Evolutionary conservation across 495 filamentous ascomycete genomes (phyloP).

Genomic region (Hypoxylon crocopeplum): DNA sequence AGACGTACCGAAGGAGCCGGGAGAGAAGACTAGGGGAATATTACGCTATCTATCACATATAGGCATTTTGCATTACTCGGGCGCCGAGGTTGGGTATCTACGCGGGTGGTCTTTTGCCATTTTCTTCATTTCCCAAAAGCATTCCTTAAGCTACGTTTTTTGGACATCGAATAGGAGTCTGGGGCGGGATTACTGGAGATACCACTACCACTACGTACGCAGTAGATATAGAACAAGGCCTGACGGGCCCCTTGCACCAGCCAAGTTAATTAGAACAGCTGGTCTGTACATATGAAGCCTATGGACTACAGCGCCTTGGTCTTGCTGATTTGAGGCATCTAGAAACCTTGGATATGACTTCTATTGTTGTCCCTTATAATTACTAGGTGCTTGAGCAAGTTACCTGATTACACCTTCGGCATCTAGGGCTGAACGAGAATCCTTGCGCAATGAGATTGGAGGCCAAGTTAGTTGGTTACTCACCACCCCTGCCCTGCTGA

Average conservation of each 20-base stretch:
- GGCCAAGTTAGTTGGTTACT: too few relatives aligned
- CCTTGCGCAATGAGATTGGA: too few relatives aligned
- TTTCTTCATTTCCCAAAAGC: not conserved
- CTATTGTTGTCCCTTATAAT: too few relatives aligned
- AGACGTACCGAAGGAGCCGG: not conserved
- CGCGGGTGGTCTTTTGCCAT: conserved; percentile 12
- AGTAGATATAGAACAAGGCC: conserved; percentile 24
- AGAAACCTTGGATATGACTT: too few relatives aligned
- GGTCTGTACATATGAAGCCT: conserved; percentile 23
- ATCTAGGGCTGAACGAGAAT: too few relatives aligned
- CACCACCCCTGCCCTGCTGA: too few relatives aligned
- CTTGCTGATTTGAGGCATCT: not conserved
- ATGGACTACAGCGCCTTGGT: not conserved
- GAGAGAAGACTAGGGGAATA: not conserved
- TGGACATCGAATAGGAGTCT: conserved; percentile 11
- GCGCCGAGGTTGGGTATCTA: conserved; percentile 11
- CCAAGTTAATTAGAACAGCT: conserved; percentile 12
- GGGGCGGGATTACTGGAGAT: conserved; percentile 18
- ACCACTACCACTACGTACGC: conserved; percentile 32
- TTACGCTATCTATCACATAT: conserved; percentile 6
- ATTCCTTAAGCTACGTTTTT: conserved; percentile 1
- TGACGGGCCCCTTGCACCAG: conserved; percentile 5
- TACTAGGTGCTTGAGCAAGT: too few relatives aligned
- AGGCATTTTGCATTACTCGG: conserved; percentile 24
- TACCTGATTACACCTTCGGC: too few relatives aligned